phyloP scores from a whole-genome alignment of 2,329 filamentous ascomycete genomes.

The Zymoseptoria passerinii region DNA sequence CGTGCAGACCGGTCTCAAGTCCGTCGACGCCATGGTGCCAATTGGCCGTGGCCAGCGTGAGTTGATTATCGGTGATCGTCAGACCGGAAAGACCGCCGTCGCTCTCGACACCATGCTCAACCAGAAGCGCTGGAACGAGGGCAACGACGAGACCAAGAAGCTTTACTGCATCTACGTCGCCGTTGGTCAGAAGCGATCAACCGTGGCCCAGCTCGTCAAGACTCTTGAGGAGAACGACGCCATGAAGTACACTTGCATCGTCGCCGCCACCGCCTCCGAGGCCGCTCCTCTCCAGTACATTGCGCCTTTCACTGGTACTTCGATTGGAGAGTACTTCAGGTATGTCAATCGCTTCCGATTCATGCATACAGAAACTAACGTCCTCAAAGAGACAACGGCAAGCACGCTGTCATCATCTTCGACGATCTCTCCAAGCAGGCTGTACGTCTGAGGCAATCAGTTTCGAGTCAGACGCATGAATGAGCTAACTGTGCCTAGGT shows the following conservation, averaged over 20 bases:
- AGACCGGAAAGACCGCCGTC: slow-evolving; percentile 99
- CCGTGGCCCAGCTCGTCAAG: slow-evolving; percentile 98
- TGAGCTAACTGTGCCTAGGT: slow-evolving; percentile 6
- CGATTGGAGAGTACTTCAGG: slow-evolving; percentile 23
- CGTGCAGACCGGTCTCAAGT: slow-evolving; percentile 99
- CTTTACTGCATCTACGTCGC: slow-evolving; percentile 99
- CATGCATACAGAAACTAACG: too few species aligned
- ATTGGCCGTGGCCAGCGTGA: slow-evolving; percentile 99
- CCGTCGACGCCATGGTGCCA: slow-evolving; percentile 98
- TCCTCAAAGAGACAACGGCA: too few species aligned
- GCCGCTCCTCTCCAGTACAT: slow-evolving; percentile 48
- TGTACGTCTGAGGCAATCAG: slow-evolving; percentile 1
- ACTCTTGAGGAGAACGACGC: slow-evolving; percentile 99
- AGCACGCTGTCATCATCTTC: slow-evolving; percentile 82
- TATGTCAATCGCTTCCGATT: too few species aligned
- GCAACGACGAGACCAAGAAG: slow-evolving; percentile 88
- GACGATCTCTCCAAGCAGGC: slow-evolving; percentile 97
- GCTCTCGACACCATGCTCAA: slow-evolving; percentile 97
- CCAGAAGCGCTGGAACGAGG: slow-evolving; percentile 96
- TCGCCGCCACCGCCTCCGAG: slow-evolving; percentile 95
- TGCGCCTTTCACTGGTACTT: slow-evolving; percentile 71
- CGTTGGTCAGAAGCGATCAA: slow-evolving; percentile 98
- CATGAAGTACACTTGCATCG: slow-evolving; percentile 94
- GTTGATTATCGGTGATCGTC: slow-evolving; percentile 99
- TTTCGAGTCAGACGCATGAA: too few species aligned